Base-by-base conservation (phyloP, 495 filamentous ascomycete species). In the Hyphodiscus hymeniophilus region DNA sequence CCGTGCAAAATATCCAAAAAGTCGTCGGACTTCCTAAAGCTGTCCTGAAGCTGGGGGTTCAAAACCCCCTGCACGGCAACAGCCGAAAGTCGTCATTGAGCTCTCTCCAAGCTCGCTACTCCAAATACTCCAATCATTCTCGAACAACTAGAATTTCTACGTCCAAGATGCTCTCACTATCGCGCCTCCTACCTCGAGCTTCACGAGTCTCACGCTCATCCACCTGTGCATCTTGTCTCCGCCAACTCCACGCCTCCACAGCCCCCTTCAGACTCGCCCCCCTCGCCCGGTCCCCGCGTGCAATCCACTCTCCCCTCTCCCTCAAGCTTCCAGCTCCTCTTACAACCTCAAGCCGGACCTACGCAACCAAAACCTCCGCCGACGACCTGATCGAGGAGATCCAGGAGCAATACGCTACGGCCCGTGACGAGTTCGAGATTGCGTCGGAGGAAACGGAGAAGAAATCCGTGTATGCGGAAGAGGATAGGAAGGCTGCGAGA, bases 381-480 rank as follows among this genome's bases (percentile, higher is more conserved):
- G 69, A 72, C 44, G 60, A 62, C 30, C 57, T 63, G 12, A 61
- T 73, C 38, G 68, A 71, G 23, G 63, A 68, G 32, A 64, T 73
- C 34, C 62, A 63, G 52, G 70, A 73, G 34, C 62, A 51, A 50
- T 73, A 71, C 54, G 66, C 63, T 41, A 74, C 69, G 2, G 72
- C 71, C 0, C 62, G 64, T 50, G 72, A 75, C 54, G 73, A 74
- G 48, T 79, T 79, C 60, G 73, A 79, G 38, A 75, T 79, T 42
- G 75, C 75, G 13, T 60, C 61, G 28, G 75, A 79, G 51, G 75
- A 77, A 49, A 79, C 75, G 7, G 67, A 70, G 39, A 73, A 74
- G 59, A 66, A 70, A 31, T 67, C 74, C 21, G 66, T 73, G 28
- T 79, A 77, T 51, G 75, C 73, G 7, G 61, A 60, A 15, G 70